A percentile compares a stretch with the other conserved stretches of the same genome.
These are phyloP conservation scores for Boletus edulis DNA, from an alignment of 768 basidiomycete species.

Conservation along the genomic window DNA sequence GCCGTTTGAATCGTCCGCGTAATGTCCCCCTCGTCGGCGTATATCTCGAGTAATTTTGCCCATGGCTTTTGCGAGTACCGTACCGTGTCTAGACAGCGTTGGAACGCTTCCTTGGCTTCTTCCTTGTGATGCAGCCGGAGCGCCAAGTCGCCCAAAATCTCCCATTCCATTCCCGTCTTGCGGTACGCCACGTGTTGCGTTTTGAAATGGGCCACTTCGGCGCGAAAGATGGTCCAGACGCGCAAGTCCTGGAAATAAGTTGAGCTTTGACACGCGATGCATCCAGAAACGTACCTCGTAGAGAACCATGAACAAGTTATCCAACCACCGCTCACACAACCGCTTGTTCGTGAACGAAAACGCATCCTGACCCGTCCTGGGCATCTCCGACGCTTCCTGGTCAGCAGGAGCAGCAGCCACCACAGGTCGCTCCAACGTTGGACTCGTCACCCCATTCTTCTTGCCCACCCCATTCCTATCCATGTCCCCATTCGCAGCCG, in stretches of 20 bases:
- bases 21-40: slow-evolving; percentile 95
- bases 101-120: slow-evolving; percentile 97
- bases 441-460: slow-evolving; percentile 28
- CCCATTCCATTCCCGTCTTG: slow-evolving; percentile 97
- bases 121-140: slow-evolving; percentile 95
- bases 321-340: slow-evolving; percentile 95
- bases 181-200: slow-evolving; percentile 97
- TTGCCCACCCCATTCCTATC: not conserved
- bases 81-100: slow-evolving; percentile 85
- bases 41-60: slow-evolving; percentile 92
- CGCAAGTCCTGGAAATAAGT: slow-evolving; percentile 65
- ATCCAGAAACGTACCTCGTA: slow-evolving; percentile 70
- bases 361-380: slow-evolving; percentile 47
- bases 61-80: slow-evolving; percentile 92
- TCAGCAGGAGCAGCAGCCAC: slow-evolving; percentile 38
- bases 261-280: not conserved
- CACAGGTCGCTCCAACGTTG: slow-evolving; percentile 41
- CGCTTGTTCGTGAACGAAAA: slow-evolving; percentile 97
- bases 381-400: slow-evolving; percentile 20
- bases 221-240: slow-evolving; percentile 98
- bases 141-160: slow-evolving; percentile 94
- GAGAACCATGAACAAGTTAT: slow-evolving; percentile 97
- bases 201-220: slow-evolving; percentile 98
- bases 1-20: slow-evolving; percentile 88
- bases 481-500: slow-evolving; percentile 25